A percentile compares a stretch with the other conserved stretches of the same genome.
phyloP scores from a whole-genome alignment of 176 grass and related monocot species.

The Phyllostachys edulis region DNA sequence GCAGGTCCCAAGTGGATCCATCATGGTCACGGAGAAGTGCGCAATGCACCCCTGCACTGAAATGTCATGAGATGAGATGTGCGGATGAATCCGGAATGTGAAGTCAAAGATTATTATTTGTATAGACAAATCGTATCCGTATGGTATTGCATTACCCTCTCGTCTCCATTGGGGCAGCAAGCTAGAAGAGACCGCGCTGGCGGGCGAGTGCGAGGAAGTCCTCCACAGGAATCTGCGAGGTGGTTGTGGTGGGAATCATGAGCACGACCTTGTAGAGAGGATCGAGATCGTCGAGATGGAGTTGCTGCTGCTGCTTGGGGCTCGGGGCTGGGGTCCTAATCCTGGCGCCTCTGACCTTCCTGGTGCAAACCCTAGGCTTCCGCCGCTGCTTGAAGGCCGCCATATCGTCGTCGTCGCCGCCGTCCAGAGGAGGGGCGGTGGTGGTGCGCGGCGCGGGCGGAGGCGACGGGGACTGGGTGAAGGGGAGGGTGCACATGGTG shows the following conservation, averaged over 20 bases:
- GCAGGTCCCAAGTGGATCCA: not conserved
- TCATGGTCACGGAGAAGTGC: not conserved
- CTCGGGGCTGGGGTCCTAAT: slow-evolving; percentile 24
- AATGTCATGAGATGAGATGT: not conserved
- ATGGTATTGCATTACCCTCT: not conserved
- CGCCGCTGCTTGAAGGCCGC: not conserved
- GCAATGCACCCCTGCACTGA: not conserved
- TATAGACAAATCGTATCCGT: not conserved
- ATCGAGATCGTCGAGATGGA: not conserved
- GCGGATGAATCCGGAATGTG: not conserved
- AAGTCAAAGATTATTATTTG: not conserved
- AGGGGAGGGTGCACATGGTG: slow-evolving; percentile 33
- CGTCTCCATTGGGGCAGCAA: not conserved
- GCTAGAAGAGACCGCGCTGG: slow-evolving; percentile 32
- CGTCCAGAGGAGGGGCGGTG: not conserved
- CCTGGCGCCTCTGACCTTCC: slow-evolving; percentile 34
- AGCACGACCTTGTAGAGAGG: slow-evolving; percentile 28
- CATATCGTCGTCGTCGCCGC: not conserved
- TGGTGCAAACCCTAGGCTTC: slow-evolving; percentile 25
- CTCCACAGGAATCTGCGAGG: not conserved
- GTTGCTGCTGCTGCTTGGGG: not conserved
- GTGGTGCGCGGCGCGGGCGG: not conserved
- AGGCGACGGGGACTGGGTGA: slow-evolving; percentile 8
- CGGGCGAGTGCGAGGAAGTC: slow-evolving; percentile 27
- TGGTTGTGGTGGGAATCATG: slow-evolving; percentile 8